These are phyloP conservation scores for Ciborinia camelliae DNA, from an alignment of 2,329 filamentous ascomycete genomes.

Conservation along the genomic window DNA sequence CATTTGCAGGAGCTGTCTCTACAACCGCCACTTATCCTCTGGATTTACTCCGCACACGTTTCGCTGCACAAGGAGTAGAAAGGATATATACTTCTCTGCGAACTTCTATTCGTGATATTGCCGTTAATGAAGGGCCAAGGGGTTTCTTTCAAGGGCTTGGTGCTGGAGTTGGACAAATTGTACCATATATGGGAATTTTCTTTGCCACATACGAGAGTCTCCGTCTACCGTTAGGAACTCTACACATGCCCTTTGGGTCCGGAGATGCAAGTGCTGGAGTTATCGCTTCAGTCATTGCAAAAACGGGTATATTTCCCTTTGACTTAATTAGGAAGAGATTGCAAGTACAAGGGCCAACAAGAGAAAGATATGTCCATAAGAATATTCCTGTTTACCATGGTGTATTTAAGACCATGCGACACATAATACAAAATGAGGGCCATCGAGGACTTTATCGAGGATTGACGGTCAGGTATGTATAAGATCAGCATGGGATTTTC, in stretches of 20 bases:
- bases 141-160: conserved; percentile 88
- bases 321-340: conserved; percentile 90
- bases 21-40: conserved; percentile 87
- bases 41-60: conserved; percentile 87
- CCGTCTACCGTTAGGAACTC: conserved; percentile 53
- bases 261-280: conserved; percentile 83
- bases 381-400: conserved; percentile 82
- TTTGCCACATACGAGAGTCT: conserved; percentile 85
- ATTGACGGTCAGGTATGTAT: conserved; percentile 62
- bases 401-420: conserved; percentile 61
- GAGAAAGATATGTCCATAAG: conserved; percentile 72
- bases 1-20: conserved; percentile 74
- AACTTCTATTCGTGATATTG: conserved; percentile 69
- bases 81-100: conserved; percentile 73
- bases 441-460: conserved; percentile 81
- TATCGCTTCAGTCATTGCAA: conserved; percentile 73
- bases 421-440: conserved; percentile 72
- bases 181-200: conserved; percentile 96
- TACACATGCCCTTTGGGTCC: conserved; percentile 65
- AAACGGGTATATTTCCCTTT: conserved; percentile 87
- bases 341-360: conserved; percentile 90
- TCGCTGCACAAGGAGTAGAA: conserved; percentile 86
- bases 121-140: conserved; percentile 64
- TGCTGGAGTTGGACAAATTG: conserved; percentile 80
- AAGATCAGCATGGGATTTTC: not conserved